These are phyloP conservation scores for Ceratocystis variospora DNA, from an alignment of 2,329 filamentous ascomycete species.

Conservation along the genomic window DNA sequence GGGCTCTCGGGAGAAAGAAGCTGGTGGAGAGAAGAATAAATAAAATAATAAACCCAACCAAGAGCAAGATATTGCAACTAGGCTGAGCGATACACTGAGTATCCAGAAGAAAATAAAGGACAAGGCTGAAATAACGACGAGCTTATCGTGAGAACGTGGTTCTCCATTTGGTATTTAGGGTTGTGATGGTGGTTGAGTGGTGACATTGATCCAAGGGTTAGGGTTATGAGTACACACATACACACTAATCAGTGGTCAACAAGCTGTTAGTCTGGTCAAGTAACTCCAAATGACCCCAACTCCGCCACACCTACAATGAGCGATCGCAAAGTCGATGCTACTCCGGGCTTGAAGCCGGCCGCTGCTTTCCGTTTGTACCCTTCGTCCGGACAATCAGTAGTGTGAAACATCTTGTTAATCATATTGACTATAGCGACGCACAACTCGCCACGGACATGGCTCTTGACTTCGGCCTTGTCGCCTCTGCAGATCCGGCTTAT, in stretches of 20 bases:
- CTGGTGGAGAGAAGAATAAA: neutral
- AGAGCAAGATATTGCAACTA: neutral
- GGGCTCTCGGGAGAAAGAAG: neutral
- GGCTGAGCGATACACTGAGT: neutral
- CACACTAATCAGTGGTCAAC: neutral
- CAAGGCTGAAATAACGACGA: neutral
- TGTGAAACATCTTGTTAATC: neutral
- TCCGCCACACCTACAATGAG: neutral
- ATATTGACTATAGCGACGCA: conserved; percentile 39
- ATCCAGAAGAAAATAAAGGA: too few relatives aligned
- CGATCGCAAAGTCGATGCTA: conserved; percentile 4
- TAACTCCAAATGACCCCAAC: neutral
- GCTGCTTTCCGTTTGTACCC: conserved; percentile 15
- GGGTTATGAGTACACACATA: neutral
- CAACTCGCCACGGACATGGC: conserved; percentile 76
- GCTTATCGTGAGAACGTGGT: neutral
- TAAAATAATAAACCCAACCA: too few relatives aligned
- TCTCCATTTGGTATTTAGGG: neutral
- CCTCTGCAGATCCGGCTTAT: conserved; percentile 74
- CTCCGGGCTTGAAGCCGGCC: neutral
- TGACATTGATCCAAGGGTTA: neutral
- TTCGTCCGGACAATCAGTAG: neutral
- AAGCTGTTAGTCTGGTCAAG: neutral
- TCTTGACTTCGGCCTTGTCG: conserved; percentile 75
- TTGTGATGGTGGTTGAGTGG: too few relatives aligned